phyloP scores from a whole-genome alignment of 1,284 basidiomycete species.

The Pascua guehoae region DNA sequence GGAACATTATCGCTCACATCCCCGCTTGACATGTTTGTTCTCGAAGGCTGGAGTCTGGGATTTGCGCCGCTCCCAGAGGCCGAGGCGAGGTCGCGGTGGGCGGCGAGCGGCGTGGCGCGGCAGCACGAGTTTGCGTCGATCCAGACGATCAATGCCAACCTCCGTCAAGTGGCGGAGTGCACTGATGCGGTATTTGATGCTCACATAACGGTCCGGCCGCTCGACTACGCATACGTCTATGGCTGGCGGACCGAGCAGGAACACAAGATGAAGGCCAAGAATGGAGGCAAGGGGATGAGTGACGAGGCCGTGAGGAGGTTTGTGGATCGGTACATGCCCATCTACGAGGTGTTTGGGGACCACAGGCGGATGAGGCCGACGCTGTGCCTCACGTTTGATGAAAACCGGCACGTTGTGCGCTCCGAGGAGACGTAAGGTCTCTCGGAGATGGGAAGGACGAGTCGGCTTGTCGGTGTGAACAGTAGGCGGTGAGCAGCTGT shows the following conservation, averaged over 20 bases:
- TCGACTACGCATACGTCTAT: slow-evolving; percentile 30
- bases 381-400: not conserved
- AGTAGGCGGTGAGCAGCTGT: too few species aligned
- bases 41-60: slow-evolving; percentile 58
- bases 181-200: slow-evolving; percentile 20
- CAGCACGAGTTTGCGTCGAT: slow-evolving; percentile 24
- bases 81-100: slow-evolving; percentile 47
- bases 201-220: slow-evolving; percentile 33
- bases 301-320: slow-evolving; percentile 71
- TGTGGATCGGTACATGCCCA: slow-evolving; percentile 49
- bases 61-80: slow-evolving; percentile 35
- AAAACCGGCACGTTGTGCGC: too few species aligned
- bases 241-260: slow-evolving; percentile 83
- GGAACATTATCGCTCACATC: slow-evolving; percentile 21
- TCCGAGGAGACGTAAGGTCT: too few species aligned
- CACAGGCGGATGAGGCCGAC: not conserved
- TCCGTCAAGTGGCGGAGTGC: slow-evolving; percentile 20
- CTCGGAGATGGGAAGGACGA: too few species aligned
- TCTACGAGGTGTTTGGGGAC: slow-evolving; percentile 27
- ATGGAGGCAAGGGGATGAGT: slow-evolving; percentile 81
- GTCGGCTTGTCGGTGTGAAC: too few species aligned
- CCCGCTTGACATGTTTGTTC: slow-evolving; percentile 72
- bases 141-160: slow-evolving; percentile 27
- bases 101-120: slow-evolving; percentile 12
- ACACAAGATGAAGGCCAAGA: slow-evolving; percentile 73